These are phyloP conservation scores for Annulohypoxylon maeteangense DNA, from an alignment of 495 filamentous ascomycete species.

Conservation along the genomic window DNA sequence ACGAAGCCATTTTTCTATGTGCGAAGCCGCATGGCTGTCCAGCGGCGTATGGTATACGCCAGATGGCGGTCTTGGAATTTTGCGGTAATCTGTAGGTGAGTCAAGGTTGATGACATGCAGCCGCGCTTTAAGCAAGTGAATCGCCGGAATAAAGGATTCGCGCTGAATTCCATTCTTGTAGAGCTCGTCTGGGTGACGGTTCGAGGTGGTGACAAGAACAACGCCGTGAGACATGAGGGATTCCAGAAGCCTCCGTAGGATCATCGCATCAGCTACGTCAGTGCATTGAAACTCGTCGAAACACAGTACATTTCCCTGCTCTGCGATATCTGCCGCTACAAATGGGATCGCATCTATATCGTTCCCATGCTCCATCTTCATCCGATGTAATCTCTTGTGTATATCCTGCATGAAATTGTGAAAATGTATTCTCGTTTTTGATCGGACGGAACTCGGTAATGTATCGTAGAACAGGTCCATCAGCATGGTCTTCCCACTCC, in stretches of 20 bases:
- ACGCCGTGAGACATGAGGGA: constrained; percentile 94
- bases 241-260: constrained; percentile 86
- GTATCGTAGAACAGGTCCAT: constrained; percentile 99
- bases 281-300: constrained; percentile 99
- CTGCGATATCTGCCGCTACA: constrained; percentile 91
- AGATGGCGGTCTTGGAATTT: constrained; percentile 91
- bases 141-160: constrained; percentile 93
- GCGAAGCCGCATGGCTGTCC: constrained; percentile 76
- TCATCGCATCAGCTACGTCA: constrained; percentile 99
- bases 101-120: constrained; percentile 93
- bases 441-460: constrained; percentile 78
- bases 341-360: constrained; percentile 93
- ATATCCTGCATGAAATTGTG: constrained; percentile 99
- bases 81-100: constrained; percentile 95
- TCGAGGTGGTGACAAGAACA: constrained; percentile 95
- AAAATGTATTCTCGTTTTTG: constrained; percentile 97
- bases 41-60: constrained; percentile 90
- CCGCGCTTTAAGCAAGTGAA: constrained; percentile 84
- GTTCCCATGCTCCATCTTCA: constrained; percentile 88
- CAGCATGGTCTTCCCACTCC: constrained; percentile 98
- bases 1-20: constrained; percentile 93
- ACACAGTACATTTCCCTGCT: constrained; percentile 85
- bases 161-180: constrained; percentile 99
- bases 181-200: constrained; percentile 92
- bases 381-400: constrained; percentile 87